A percentile compares a stretch with the other conserved stretches of the same genome.
These are phyloP conservation scores for Pseudomicrostroma phylloplanum DNA, from an alignment of 1,284 basidiomycete species.

Conservation along the genomic window DNA sequence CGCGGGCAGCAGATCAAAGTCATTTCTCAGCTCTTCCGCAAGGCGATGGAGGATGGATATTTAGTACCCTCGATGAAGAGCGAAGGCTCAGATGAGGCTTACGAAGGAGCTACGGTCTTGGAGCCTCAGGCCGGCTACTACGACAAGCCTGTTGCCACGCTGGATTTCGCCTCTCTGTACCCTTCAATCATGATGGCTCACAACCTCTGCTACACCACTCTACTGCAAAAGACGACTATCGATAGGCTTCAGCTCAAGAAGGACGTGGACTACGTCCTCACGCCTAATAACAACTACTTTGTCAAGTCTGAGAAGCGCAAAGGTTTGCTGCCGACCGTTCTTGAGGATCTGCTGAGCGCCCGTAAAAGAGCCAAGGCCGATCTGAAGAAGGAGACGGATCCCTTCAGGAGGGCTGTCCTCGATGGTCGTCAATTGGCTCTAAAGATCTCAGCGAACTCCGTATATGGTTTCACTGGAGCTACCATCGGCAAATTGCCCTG, in stretches of 20 bases:
- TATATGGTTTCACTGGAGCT: conserved; percentile 50
- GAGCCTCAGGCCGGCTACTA: conserved; percentile 51
- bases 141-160: conserved; percentile 46
- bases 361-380: conserved; percentile 49
- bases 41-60: conserved; percentile 48
- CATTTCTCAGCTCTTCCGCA: conserved; percentile 48
- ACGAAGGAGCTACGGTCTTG: conserved; percentile 49
- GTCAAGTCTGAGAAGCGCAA: conserved; percentile 41
- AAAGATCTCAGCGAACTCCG: conserved; percentile 50
- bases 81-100: conserved; percentile 48
- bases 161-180: conserved; percentile 50
- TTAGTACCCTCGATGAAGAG: conserved; percentile 47
- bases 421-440: conserved; percentile 49
- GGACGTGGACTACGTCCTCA: conserved; percentile 44
- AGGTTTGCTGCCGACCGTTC: conserved; percentile 45
- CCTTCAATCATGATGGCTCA: conserved; percentile 51
- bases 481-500: conserved; percentile 49
- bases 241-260: conserved; percentile 41
- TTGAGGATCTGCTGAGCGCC: conserved; percentile 44
- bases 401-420: conserved; percentile 47
- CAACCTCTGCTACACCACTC: conserved; percentile 50
- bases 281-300: conserved; percentile 50
- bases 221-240: conserved; percentile 46
- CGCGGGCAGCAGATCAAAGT: conserved; percentile 51
- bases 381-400: conserved; percentile 49